Evolutionary conservation across 306 rosid genomes (phyloP), one percentile per base, ranked within the genome.

Genomic region (Dryas drummondii): DNA sequence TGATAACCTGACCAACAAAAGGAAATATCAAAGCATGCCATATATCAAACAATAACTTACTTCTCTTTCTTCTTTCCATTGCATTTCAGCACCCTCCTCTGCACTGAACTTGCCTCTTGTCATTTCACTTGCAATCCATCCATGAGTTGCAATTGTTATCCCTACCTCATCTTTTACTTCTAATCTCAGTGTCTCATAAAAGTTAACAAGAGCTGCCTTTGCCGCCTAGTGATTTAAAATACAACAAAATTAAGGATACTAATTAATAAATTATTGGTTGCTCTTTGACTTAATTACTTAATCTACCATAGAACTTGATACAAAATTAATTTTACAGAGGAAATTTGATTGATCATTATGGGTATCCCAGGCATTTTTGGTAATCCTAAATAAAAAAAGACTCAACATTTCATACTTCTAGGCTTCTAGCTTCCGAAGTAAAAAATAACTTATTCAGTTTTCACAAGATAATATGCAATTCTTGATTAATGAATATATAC

Each of bases 61-160:
- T 82, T 93, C 98, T 87, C 97, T 86, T 78, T 89, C 98, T 83
- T 88, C 97, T 73, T 89, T 93, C 90, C 98, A 87, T 63, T 91
- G 97, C 96, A 93, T 91, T 42, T 89, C 97, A 0, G 93, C 92
- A 45, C 93, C 98, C 44, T 88, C 97, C 75, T 91, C 97, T 5
- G 89, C 70, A 94, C 89, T 88, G 86, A 93, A 91, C 81, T 87
- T 93, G 71, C 97, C 98, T 49, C 92, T 71, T 0, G 90, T 84
- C 87, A 93, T 85, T 74, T 91, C 96, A 45, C 92, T 81, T 14
- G 93, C 93, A 64, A 93, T 86, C 92, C 96, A 87, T 73, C 98
- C 94, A 59, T 91, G 97, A 6, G 97, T 86, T 41, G 97, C 97
- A 67, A 91, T 89, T 3, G 97, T 93, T 78, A 93, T 79, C 64